Conservation (phyloP, 176 grass and related monocot genomes). For the Dactylis glomerata region DNA sequence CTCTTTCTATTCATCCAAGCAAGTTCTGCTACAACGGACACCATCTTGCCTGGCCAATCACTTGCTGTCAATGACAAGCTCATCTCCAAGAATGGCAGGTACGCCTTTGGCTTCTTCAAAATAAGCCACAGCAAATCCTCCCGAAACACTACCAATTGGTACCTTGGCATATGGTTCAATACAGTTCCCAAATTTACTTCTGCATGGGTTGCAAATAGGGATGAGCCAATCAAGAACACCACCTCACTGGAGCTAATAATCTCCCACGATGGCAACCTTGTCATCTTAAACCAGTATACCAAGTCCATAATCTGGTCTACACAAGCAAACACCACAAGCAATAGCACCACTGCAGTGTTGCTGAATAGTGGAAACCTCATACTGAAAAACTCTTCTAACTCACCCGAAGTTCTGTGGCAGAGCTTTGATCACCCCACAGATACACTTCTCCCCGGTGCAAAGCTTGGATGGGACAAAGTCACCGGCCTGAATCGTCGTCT, state of each 20-base stretch:
- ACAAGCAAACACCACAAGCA: too few species aligned
- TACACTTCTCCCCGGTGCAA: not conserved
- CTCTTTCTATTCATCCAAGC: not conserved
- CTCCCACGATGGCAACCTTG: not conserved
- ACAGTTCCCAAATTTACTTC: constrained; percentile 30
- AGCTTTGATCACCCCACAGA: not conserved
- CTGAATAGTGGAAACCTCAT: not conserved
- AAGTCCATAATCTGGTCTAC: too few species aligned
- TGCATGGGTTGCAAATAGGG: constrained; percentile 47
- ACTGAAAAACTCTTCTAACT: not conserved
- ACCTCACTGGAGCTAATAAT: constrained; percentile 25
- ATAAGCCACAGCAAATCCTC: not conserved
- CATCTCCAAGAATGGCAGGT: not conserved
- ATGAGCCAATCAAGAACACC: constrained; percentile 9
- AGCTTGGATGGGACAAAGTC: not conserved
- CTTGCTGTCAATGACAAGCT: not conserved
- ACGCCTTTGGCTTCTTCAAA: not conserved
- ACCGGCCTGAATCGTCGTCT: not conserved
- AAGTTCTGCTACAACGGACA: not conserved
- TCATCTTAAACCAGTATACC: not conserved
- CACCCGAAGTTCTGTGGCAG: not conserved
- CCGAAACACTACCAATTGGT: too few species aligned
- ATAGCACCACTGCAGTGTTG: too few species aligned
- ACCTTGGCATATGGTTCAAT: constrained; percentile 6
- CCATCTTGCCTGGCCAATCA: not conserved